Evolutionary conservation across 805 yeast genomes (phyloP), one percentile per base, ranked within the genome.

Genomic region (Lachancea lanzarotensis): DNA sequence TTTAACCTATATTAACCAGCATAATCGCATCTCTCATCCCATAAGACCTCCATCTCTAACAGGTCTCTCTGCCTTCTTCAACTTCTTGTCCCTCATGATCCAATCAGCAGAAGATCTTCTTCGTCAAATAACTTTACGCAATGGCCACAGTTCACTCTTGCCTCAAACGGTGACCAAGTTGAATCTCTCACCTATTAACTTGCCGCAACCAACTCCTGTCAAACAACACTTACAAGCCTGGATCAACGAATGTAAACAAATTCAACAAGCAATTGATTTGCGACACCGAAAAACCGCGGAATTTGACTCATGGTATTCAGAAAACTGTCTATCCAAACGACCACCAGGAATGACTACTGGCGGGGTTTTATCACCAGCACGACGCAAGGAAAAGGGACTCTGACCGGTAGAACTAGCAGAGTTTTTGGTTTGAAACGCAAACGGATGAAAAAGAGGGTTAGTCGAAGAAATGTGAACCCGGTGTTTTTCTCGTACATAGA

Each of bases 281-380:
- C 57, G 55, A 38, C 53, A 48, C 17, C 38, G 35, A 3, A 29
- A 47, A 10, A 41, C 45, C 3, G 32, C 39, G 16, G 31, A 45
- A 15, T 62, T 60, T 40, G 59, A 60, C 16, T 22, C 47, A 10
- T 60, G 62, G 62, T 62, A 56, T 37, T 35, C 47, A 5, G 46
- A 48, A 17, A 44, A 42, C 5, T 62, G 52, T 39, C 35, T 60
- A 40, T 50, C 49, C 26, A 56, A 50, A 33, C 60, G 59, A 42
- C 67, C 67, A 18, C 62, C 59, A 3, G 63, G 67, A 2, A 52
- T 62, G 48, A 42, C 46, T 2, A 55, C 47, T 1, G 50, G 43
- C 20, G 50, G 41, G 1, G 33, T 51, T 16, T 49, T 59, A 22
- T 51, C 59, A 3, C 63, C 63, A 6, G 53, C 30, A 33, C 30